phyloP scores from a whole-genome alignment of 306 rosid genomes.

The Medicago ruthenica region DNA sequence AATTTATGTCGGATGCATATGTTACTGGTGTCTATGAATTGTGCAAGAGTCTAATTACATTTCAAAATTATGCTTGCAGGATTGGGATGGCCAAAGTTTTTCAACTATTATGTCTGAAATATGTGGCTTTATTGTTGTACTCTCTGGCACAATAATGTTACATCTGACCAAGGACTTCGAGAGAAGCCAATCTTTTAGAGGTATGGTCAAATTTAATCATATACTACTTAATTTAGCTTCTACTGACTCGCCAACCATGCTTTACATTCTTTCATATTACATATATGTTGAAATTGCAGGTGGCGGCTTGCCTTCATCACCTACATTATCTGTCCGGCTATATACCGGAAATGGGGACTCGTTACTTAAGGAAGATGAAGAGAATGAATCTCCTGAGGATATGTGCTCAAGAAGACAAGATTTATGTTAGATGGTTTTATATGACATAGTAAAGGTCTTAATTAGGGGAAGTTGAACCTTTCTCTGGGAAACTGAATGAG shows the following conservation, averaged over 20 bases:
- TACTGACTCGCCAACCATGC: conserved; percentile 8
- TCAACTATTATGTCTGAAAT: conserved; percentile 72
- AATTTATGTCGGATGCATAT: conserved; percentile 17
- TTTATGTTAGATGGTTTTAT: conserved; percentile 52
- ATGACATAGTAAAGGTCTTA: conserved; percentile 23
- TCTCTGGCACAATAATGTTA: conserved; percentile 76
- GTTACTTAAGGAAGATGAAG: conserved; percentile 61
- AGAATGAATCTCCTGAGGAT: conserved; percentile 50
- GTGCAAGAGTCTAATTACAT: conserved; percentile 26
- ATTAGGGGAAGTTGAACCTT: conserved; percentile 20
- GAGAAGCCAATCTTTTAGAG: conserved; percentile 75
- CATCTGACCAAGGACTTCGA: conserved; percentile 78
- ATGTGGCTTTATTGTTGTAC: conserved; percentile 84
- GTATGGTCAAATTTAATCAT: conserved; percentile 47
- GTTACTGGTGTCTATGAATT: conserved; percentile 16
- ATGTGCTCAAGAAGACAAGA: conserved; percentile 62
- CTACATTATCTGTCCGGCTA: conserved; percentile 67
- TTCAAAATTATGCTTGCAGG: conserved; percentile 55
- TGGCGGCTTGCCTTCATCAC: conserved; percentile 54
- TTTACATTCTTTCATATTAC: conserved; percentile 22
- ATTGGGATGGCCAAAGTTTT: conserved; percentile 81
- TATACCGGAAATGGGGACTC: conserved; percentile 65
- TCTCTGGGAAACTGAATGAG: conserved; percentile 32
- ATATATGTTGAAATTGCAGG: conserved; percentile 54
- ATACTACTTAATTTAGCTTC: neutral